Base-by-base conservation (phyloP, 768 basidiomycete species). In the Boletus tomentosulus region DNA sequence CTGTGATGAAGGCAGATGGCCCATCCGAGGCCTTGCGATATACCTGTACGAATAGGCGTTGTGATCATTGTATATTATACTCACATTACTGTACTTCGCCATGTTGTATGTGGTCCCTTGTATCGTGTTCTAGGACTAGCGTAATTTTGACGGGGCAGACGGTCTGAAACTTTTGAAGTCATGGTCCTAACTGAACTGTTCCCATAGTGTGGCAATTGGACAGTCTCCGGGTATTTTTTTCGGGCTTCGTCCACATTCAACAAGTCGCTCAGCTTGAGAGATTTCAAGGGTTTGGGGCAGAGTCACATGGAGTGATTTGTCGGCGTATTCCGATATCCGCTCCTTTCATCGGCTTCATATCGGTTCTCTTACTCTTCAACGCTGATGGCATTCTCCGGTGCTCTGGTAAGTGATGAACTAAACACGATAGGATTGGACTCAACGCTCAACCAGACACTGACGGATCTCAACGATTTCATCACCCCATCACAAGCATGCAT, bases 401-500 rank as follows among this genome's bases (percentile, higher is more conserved):
- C 90, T 39, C 76, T 94, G 59, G 89, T 89, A 66, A 47, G 86
- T 59, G 31, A 48, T 35, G 10, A 0, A 35, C 35, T 31, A 13
- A 24, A 53, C 33, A 19, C 27, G 25, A n/a, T 47, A 41, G 15
- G 33, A 33, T 47, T 30, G 51, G 34, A 46, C 59, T 54, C 55
- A 58, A 28, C 45, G 55, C 33, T 50, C 31, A 11, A 46, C 54
- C 49, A 94, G 92, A 94, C 89, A 9, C 74, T 98, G 45, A 92
- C 92, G 19, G 95, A 96, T 71, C 79, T 98, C 47, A 98, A 98
- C 69, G 97, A 98, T 71, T 99, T 94, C 69, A 91, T 99, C 41
- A 89, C 92, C 0, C 97, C 97, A 2, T 89, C 93, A 1, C 96
- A 98, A 73, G 89, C 89, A 19, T 99, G 97, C 71, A 98, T 98